Evolutionary conservation across 257 asterid species (phyloP), one percentile per base, ranked within the genome.

Genomic region (Solanum commersonii): DNA sequence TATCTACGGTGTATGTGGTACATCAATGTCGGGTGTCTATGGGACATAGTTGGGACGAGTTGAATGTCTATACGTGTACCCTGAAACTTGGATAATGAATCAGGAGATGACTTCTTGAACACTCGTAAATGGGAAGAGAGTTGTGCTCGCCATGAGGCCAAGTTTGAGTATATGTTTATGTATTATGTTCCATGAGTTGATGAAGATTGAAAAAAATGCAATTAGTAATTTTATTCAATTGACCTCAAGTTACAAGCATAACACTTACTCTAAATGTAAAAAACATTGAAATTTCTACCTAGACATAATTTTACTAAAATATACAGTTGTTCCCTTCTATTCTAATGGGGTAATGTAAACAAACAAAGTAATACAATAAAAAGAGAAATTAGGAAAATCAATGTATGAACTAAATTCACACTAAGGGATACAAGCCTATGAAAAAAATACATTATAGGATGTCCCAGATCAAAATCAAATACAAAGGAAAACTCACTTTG

Each of bases 1-100:
- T 10, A 0, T 63, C 71, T 10, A n/a, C 0, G 0, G 2, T 23
- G 12, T 63, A 23, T 23, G 14, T 63, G 71, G 15, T 0, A n/a
- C 31, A 63, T 63, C 29, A 23, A 5, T 2, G 3, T 63, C 3
- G 3, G 3, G 15, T 63, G 31, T 10, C 31, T 31, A 23, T 10
- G 14, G 3, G 15, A 63, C 71, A 60, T 9, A 23, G 15, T 63
- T 25, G 71, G 31, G 13, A n/a, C 15, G 71, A 63, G 71, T 63
- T 10, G 15, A 59, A 8, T 59, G 68, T 59, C 12, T 59, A 8
- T 8, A 22, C 0, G 12, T 20, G 27, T 8, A 20, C 27, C 13
- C 1, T 0, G 2, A 8, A 56, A 20, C 10, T 56, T 18, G 65
- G n/a, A 56, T 15, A 49, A 49, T 22, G 60, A 15, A 15, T 49